A percentile compares a stretch with the other conserved stretches of the same genome.
phyloP scores from a whole-genome alignment of 768 basidiomycete genomes.

The Phylloporus rhodoxanthus region DNA sequence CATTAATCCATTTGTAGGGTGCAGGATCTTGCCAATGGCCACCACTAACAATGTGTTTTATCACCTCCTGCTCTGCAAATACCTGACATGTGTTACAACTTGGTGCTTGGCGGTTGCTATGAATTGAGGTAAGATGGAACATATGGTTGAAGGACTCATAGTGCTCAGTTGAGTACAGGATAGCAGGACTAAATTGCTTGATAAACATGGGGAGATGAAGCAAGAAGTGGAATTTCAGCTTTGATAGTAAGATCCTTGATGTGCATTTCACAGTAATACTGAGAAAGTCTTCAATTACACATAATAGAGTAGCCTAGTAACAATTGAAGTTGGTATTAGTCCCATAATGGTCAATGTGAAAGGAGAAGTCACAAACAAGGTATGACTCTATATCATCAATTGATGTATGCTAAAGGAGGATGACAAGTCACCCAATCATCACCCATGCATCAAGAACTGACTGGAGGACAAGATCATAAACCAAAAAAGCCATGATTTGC shows the following conservation, averaged over 20 bases:
- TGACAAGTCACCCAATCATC: conserved; percentile 30
- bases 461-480: conserved; percentile 28
- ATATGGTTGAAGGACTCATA: conserved; percentile 29
- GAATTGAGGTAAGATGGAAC: conserved; percentile 19
- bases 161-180: conserved; percentile 24
- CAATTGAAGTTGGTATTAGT: too few species aligned
- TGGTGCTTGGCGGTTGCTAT: conserved; percentile 30
- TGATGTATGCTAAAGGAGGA: conserved; percentile 41
- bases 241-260: conserved; percentile 22
- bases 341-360: too few species aligned
- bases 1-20: neutral
- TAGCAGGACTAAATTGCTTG: too few species aligned
- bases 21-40: conserved; percentile 10
- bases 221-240: conserved; percentile 30
- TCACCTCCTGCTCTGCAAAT: conserved; percentile 6
- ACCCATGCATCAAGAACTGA: conserved; percentile 26
- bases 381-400: too few species aligned
- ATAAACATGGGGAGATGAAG: too few species aligned
- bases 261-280: conserved; percentile 18
- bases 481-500: conserved; percentile 26
- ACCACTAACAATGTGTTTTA: conserved; percentile 14
- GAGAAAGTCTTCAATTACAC: conserved; percentile 23
- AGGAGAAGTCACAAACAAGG: too few species aligned
- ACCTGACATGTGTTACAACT: conserved; percentile 13
- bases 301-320: conserved; percentile 11